Base-by-base conservation (phyloP, 345 rosid species). In the Euphorbia tirucalli region DNA sequence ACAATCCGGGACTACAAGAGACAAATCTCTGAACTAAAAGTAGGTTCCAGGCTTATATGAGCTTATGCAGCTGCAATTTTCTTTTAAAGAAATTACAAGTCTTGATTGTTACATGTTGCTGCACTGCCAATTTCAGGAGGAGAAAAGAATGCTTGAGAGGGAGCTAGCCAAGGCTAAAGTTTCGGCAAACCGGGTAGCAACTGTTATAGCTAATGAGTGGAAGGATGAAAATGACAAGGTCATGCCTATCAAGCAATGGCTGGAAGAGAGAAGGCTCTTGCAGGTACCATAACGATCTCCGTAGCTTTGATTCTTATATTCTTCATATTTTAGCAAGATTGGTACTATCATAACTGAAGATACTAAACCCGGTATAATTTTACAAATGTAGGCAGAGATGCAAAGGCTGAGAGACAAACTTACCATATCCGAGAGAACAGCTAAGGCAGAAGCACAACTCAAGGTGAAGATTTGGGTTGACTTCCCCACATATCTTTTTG, bases 191-290 rank as follows among this genome's bases (percentile, higher is more conserved):
- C 84, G 97, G 18, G 94, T 92, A 31, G 97, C 99, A 2, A 81
- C 92, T 7, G 93, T 87, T 1, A 88, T 89, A 68, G 99, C 99
- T 65, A 95, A 92, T 67, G 97, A 88, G 71, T 92, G 99, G 99
- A 95, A 95, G 79, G 97, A 88, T 85, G 99, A 92, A 61, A 88
- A 87, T 66, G 93, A 85, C 76, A 87, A 84, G 85, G 97, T 95
- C 13, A 95, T 95, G 90, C 97, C 99, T 0, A 89, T 95, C 63
- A 90, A 78, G 82, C 85, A 90, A 77, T 92, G 97, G 97, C 88
- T 92, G 49, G 94, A 89, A 79, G 97, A 92, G 79, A 88, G 97
- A 83, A 87, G 87, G 81, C 30, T 95, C 61, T 74, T 92, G 58
- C 99, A 92, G 93, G 97, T 94, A 83, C 21, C 65, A 50, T 21